Conservation (phyloP, 495 filamentous ascomycete species). For the Hyaloscypha variabilis region DNA sequence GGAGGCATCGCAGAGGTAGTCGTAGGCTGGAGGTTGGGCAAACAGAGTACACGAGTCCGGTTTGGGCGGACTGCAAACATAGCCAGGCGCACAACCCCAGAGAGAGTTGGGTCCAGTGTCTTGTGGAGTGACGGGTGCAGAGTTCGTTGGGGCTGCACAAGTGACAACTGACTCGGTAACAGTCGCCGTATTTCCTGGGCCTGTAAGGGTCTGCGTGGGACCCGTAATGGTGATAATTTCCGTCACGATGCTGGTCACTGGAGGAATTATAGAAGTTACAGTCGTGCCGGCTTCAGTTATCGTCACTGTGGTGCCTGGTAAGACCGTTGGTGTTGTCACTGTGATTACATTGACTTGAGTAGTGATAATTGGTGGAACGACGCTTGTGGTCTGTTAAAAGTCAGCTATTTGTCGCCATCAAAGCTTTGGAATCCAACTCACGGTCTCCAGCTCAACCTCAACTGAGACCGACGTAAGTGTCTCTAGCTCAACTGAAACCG, state of each 20-base stretch:
- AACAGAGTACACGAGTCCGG: slow-evolving; percentile 54
- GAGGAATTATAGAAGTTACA: not conserved
- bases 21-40: slow-evolving; percentile 50
- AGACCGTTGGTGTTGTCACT: not conserved
- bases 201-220: slow-evolving; percentile 3
- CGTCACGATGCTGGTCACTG: not conserved
- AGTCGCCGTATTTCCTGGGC: slow-evolving; percentile 12
- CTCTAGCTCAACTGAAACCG: too few relatives aligned
- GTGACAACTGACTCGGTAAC: slow-evolving; percentile 24
- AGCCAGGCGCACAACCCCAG: slow-evolving; percentile 68
- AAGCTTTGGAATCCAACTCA: too few relatives aligned
- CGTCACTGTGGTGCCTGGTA: not conserved
- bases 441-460: too few relatives aligned
- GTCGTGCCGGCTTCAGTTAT: slow-evolving; percentile 15
- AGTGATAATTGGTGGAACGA: not conserved
- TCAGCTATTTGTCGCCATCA: too few relatives aligned
- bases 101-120: slow-evolving; percentile 33
- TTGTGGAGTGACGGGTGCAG: slow-evolving; percentile 27
- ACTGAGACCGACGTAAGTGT: too few relatives aligned
- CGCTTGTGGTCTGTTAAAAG: too few relatives aligned
- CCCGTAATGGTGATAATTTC: slow-evolving; percentile 14
- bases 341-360: not conserved
- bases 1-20: slow-evolving; percentile 55
- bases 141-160: slow-evolving; percentile 31
- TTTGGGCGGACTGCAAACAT: slow-evolving; percentile 55